A percentile compares a stretch with the other conserved stretches of the same genome.
phyloP scores from a whole-genome alignment of 495 filamentous ascomycete species.

The Rhypophila decipiens region DNA sequence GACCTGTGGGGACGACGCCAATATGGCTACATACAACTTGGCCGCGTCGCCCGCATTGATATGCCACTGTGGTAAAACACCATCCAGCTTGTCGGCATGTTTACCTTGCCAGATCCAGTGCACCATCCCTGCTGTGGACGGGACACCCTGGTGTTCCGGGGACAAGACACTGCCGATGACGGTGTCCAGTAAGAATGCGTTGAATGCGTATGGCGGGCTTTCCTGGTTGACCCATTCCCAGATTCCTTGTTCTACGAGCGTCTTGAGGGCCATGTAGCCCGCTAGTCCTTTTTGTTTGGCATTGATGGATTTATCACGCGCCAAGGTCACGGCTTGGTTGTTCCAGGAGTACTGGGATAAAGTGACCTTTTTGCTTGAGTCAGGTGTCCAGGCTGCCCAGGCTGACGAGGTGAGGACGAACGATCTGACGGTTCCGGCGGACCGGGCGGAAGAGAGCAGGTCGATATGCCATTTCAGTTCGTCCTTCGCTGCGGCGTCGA shows the following conservation, averaged over 20 bases:
- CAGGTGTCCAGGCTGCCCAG: constrained; percentile 29
- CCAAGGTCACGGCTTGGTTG: constrained; percentile 20
- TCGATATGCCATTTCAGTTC: constrained; percentile 22
- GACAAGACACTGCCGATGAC: constrained; percentile 29
- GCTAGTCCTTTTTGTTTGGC: constrained; percentile 17
- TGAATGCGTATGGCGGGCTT: constrained; percentile 25
- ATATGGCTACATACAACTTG: constrained; percentile 22
- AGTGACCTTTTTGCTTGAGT: constrained; percentile 10
- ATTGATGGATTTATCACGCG: constrained; percentile 9
- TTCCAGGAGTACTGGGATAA: constrained; percentile 25
- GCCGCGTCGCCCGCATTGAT: constrained; percentile 24
- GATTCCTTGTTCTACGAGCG: constrained; percentile 23
- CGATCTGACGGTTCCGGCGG: constrained; percentile 14
- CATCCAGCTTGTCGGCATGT: constrained; percentile 13
- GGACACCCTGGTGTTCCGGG: constrained; percentile 21
- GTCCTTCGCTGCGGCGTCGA: constrained; percentile 16
- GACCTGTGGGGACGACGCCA: constrained; percentile 20
- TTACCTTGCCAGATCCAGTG: constrained; percentile 23
- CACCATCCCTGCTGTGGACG: constrained; percentile 27
- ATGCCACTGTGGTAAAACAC: constrained; percentile 30
- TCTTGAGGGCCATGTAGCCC: constrained; percentile 32
- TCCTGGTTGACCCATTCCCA: constrained; percentile 31
- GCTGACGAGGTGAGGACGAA: constrained; percentile 27
- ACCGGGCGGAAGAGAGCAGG: constrained; percentile 20
- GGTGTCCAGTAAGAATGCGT: constrained; percentile 23